These are phyloP conservation scores for Eudorina sp. DNA, from an alignment of 139 green algal species.

Conservation along the genomic window DNA sequence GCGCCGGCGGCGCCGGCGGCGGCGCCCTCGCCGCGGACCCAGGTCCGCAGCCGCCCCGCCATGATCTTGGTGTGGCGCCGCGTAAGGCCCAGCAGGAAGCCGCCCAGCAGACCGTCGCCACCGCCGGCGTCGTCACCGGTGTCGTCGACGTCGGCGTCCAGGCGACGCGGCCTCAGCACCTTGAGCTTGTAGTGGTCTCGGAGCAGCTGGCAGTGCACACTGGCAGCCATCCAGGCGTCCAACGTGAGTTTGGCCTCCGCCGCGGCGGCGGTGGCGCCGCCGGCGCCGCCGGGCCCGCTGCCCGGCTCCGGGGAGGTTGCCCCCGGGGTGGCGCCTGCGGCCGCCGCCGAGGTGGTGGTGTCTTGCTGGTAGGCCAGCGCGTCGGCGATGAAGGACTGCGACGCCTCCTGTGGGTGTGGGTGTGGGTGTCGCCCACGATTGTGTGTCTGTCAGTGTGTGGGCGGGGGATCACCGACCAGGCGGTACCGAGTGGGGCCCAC, in stretches of 20 bases:
- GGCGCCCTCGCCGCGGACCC: background rate
- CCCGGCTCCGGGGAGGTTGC: background rate
- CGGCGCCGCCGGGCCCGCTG: background rate
- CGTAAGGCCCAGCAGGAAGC: slow-evolving; percentile 5
- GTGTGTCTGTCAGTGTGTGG: too few relatives aligned
- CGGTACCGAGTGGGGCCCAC: too few relatives aligned
- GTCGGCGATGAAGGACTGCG: slow-evolving; percentile 42
- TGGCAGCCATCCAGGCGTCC: slow-evolving; percentile 32
- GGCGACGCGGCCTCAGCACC: slow-evolving; percentile 44
- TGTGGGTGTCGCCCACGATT: too few relatives aligned
- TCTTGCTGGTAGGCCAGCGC: slow-evolving; percentile 50
- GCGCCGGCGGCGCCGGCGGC: slow-evolving; percentile 15
- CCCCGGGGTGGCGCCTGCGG: background rate
- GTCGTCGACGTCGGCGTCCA: background rate
- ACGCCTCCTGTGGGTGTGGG: background rate
- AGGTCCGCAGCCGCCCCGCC: background rate
- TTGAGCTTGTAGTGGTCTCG: slow-evolving; percentile 62
- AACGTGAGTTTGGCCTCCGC: background rate
- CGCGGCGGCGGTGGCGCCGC: background rate
- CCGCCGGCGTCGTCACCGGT: slow-evolving; percentile 2
- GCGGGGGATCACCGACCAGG: background rate
- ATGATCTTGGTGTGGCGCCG: slow-evolving; percentile 40
- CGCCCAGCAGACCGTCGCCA: slow-evolving; percentile 34
- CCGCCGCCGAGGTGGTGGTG: background rate
- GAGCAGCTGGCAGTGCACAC: slow-evolving; percentile 36